These are phyloP conservation scores for Huntiella decipiens DNA, from an alignment of 2,329 filamentous ascomycete species.

Conservation along the genomic window DNA sequence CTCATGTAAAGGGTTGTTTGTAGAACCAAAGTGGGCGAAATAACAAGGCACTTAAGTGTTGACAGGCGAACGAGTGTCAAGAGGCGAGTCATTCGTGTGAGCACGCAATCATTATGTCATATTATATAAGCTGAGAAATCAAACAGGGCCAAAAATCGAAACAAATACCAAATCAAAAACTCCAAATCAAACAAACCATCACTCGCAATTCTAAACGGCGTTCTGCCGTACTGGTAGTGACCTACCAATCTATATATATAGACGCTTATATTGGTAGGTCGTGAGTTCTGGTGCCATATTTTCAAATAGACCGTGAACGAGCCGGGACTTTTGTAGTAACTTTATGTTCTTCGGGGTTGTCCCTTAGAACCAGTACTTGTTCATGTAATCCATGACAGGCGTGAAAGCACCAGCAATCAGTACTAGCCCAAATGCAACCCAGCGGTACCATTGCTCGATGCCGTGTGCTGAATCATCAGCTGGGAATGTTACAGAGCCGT, in stretches of 20 bases:
- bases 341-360: not conserved
- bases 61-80: not conserved
- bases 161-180: not conserved
- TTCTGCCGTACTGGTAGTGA: not conserved
- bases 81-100: not conserved
- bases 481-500: conserved; percentile 8
- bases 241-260: not conserved
- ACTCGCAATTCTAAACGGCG: not conserved
- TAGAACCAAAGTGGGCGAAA: conserved; percentile 12
- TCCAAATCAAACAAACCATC: not conserved
- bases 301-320: no score
- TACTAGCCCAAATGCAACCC: conserved; percentile 8
- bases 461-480: conserved; percentile 1
- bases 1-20: conserved; percentile 11
- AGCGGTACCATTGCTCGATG: conserved; percentile 9
- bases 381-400: conserved; percentile 9
- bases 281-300: no score
- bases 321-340: no score
- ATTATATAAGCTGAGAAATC: not conserved
- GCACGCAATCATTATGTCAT: not conserved
- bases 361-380: conserved; percentile 11
- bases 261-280: no score
- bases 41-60: not conserved
- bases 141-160: not conserved
- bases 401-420: conserved; percentile 9